Evolutionary conservation across 306 rosid genomes (phyloP).

Genomic region (Senna tora): DNA sequence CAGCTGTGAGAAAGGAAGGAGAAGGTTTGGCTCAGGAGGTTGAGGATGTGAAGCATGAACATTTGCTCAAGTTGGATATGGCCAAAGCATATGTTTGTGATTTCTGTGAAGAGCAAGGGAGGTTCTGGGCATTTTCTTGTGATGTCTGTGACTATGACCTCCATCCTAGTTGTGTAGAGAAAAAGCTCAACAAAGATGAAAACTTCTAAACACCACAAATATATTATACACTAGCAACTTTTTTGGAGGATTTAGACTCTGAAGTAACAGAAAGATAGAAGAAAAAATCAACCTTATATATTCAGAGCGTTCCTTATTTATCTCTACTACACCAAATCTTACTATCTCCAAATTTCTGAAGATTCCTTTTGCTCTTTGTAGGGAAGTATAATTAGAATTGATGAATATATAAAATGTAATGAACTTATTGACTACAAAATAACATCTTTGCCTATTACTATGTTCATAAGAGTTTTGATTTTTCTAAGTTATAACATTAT

Average conservation of each 20-base stretch:
- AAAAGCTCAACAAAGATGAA: slow-evolving; percentile 42
- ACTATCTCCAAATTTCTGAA: no score
- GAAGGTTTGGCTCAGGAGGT: slow-evolving; percentile 75
- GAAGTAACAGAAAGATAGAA: no score
- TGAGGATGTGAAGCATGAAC: slow-evolving; percentile 85
- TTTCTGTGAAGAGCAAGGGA: slow-evolving; percentile 70
- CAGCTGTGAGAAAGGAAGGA: slow-evolving; percentile 70
- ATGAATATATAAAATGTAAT: slow-evolving; percentile 23
- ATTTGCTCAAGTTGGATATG: slow-evolving; percentile 77
- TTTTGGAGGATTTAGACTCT: no score
- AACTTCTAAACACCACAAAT: slow-evolving; percentile 34
- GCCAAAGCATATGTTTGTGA: slow-evolving; percentile 89
- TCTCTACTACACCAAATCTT: no score
- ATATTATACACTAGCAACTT: not conserved
- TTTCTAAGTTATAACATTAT: no score
- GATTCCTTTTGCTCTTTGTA: not conserved
- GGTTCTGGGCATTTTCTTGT: slow-evolving; percentile 92
- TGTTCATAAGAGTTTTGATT: not conserved
- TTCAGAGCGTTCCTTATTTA: no score
- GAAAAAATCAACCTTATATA: no score
- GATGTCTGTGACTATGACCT: slow-evolving; percentile 89
- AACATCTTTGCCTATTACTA: slow-evolving; percentile 15
- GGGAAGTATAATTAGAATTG: slow-evolving; percentile 12
- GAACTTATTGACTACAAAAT: not conserved
- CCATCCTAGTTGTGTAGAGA: slow-evolving; percentile 75